These are phyloP conservation scores for Globisporangium perplexum DNA, from an alignment of 352 stramenopile genomes.

Conservation along the genomic window DNA sequence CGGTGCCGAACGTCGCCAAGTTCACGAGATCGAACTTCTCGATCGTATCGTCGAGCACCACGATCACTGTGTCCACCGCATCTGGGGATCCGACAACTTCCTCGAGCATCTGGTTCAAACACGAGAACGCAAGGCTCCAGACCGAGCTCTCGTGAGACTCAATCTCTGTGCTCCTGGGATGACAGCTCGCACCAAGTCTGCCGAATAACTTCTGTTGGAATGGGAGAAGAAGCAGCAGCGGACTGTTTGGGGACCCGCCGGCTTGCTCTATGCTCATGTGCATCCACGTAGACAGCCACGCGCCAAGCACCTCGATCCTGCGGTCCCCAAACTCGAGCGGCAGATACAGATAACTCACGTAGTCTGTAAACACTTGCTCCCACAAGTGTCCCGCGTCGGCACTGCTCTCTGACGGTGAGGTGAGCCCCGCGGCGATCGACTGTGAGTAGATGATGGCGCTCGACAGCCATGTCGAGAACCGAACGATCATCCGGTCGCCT, in stretches of 20 bases:
- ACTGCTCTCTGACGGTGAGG: background rate
- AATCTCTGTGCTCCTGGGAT: background rate
- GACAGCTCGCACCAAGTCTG: conserved; percentile 18
- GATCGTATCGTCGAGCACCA: conserved; percentile 28
- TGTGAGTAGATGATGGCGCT: conserved; percentile 18
- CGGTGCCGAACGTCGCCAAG: conserved; percentile 15
- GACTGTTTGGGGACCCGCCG: conserved; percentile 1
- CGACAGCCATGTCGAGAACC: conserved; percentile 11
- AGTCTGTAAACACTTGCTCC: conserved; percentile 37
- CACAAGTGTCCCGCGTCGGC: conserved; percentile 20
- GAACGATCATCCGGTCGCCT: background rate
- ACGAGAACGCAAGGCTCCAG: conserved; percentile 29
- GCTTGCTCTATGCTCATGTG: conserved; percentile 23
- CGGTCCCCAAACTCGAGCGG: conserved; percentile 41
- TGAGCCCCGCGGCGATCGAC: conserved; percentile 5
- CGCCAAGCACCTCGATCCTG: conserved; percentile 16
- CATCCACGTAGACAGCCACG: conserved; percentile 53
- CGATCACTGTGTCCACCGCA: conserved; percentile 19
- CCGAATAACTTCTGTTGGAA: conserved; percentile 50
- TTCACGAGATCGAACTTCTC: conserved; percentile 34
- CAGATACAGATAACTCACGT: conserved; percentile 51
- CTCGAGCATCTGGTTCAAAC: conserved; percentile 18
- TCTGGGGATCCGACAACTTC: background rate
- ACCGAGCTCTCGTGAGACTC: background rate
- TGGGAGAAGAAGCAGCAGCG: conserved; percentile 28